phyloP scores from a whole-genome alignment of 2,329 filamentous ascomycete genomes.

The Phialocephala sp. region DNA sequence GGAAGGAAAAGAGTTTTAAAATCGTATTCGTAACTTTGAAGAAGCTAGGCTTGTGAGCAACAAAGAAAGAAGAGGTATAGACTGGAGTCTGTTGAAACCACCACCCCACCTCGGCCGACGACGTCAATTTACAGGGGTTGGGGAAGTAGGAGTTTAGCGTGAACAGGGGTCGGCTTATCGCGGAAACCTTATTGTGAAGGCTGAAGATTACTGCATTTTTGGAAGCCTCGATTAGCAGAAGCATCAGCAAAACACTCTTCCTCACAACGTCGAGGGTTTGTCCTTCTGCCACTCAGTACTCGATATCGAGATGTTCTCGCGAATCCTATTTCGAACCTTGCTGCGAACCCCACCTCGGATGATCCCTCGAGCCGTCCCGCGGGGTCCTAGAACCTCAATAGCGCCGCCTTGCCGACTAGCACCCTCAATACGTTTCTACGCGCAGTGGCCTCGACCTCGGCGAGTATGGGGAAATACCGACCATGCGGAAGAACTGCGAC shows the following conservation, averaged over 20 bases:
- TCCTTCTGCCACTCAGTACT: not conserved
- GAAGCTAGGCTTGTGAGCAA: not conserved
- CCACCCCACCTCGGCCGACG: not conserved
- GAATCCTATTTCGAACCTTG: not conserved
- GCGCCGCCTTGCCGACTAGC: not conserved
- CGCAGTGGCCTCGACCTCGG: slow-evolving; percentile 15
- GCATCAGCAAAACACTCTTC: not conserved
- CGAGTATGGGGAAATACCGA: not conserved
- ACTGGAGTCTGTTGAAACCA: not conserved
- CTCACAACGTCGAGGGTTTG: not conserved
- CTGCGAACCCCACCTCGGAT: not conserved
- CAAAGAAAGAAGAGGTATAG: not conserved
- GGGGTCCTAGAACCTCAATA: not conserved
- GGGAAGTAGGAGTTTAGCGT: not conserved
- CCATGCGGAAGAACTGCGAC: slow-evolving; percentile 2
- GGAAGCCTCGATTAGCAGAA: no score
- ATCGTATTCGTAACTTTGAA: not conserved
- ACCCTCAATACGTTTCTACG: not conserved
- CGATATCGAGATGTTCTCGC: slow-evolving; percentile 6
- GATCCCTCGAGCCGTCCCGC: slow-evolving; percentile 8
- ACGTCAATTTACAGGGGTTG: slow-evolving; percentile 3
- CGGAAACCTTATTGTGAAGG: slow-evolving; percentile 4
- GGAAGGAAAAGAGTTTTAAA: not conserved
- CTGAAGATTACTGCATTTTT: not conserved
- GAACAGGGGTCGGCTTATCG: not conserved